phyloP scores from a whole-genome alignment of 2,329 filamentous ascomycete species.

The Gaeumannomyces tritici region DNA sequence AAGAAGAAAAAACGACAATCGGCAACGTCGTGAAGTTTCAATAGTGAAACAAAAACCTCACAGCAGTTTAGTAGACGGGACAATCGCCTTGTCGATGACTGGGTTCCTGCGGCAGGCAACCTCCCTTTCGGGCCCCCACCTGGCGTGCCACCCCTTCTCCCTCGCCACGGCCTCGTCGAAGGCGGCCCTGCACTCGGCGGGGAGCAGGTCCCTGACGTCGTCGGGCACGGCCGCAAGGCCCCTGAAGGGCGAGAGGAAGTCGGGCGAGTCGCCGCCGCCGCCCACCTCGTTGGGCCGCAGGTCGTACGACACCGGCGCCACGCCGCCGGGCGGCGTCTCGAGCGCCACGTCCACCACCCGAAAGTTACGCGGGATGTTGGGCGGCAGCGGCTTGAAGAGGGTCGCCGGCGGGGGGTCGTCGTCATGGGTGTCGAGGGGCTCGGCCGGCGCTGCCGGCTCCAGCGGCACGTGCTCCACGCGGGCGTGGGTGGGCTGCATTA shows the following conservation, averaged over 20 bases:
- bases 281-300: conserved; percentile 24
- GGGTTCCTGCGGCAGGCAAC: conserved; percentile 43
- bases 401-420: conserved; percentile 12
- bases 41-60: conserved; percentile 4
- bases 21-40: neutral
- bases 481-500: conserved; percentile 82
- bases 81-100: conserved; percentile 54
- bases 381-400: conserved; percentile 37
- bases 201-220: conserved; percentile 57
- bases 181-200: conserved; percentile 59
- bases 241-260: conserved; percentile 42
- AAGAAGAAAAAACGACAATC: neutral
- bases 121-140: conserved; percentile 61
- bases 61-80: conserved; percentile 41
- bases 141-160: conserved; percentile 63
- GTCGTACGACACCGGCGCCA: conserved; percentile 34
- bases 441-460: conserved; percentile 8
- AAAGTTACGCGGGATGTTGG: conserved; percentile 44
- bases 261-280: conserved; percentile 21
- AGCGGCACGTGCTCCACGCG: conserved; percentile 64
- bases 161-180: conserved; percentile 58
- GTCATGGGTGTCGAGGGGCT: conserved; percentile 7
- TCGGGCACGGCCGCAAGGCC: conserved; percentile 56
- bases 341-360: conserved; percentile 44
- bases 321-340: conserved; percentile 38